Base-by-base conservation (phyloP, 2,329 filamentous ascomycete genomes). In the Fusarium mangiferae region DNA sequence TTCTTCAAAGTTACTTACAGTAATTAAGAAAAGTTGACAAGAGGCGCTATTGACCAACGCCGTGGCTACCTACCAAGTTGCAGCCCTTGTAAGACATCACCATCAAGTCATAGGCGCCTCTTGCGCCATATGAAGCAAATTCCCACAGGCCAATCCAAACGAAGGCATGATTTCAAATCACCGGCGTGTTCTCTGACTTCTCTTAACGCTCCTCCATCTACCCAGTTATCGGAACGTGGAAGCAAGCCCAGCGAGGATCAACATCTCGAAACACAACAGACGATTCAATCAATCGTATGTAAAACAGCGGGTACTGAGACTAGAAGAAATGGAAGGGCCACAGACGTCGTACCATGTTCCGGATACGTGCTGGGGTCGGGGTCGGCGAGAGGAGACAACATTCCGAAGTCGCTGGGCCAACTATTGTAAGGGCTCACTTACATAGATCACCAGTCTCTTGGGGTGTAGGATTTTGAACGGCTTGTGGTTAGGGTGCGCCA, bases 321-420 rank as follows among this genome's bases (percentile, higher is more conserved):
- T 69, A 69, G 35, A 57, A 58, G 33, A 30, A 52, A 28, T 41
- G 11, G 45, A 70, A 54, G 30, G 52, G 30, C n/a, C 52, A 52
- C 41, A 20, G 36, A 24, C 30, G 38, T 45, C 52, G 33, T 33
- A 28, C 8, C 11, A 17, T 15, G 24, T 26, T 38, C 66, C 67
- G 67, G 59, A 70, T 70, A n/a, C n/a, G 67, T 66, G 35, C n/a
- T 70, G 67, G 67, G 54, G 26, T 60, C 67, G 67, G 67, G 36
- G 36, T 54, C 49, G 46, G 67, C 67, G 67, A 70, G 41, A 28
- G 38, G 17, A 11, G 15, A 36, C 38, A 56, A 2, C 67, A 70
- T 70, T 70, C 67, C 67, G 36, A 59, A 49, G 45, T 39, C 18
- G 14, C n/a, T 54, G 35, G 36, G 30, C 26, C 7, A 52, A 49